Evolutionary conservation across 2,329 filamentous ascomycete genomes (phyloP), one percentile per base, ranked within the genome.

Genomic region (Phialophora expanda): DNA sequence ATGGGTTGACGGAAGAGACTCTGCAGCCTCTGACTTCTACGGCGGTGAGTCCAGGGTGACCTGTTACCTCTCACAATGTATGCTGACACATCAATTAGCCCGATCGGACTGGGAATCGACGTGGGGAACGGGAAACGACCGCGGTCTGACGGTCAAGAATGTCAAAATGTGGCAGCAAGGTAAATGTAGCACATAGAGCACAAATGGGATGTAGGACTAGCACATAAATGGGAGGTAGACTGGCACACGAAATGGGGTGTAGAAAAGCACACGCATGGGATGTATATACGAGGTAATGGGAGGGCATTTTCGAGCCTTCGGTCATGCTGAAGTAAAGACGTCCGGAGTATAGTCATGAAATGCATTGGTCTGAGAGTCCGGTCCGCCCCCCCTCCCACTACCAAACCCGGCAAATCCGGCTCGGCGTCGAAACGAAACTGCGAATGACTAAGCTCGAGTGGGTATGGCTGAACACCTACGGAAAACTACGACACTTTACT

Each of bases 61-160:
- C 44, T 38, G 26, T 50, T 48, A 32, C 38, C 38, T 46, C 41
- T 58, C 38, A 57, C 20, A 44, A 55, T 32, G 1, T 34, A 55
- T 55, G 56, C 56, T 58, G 38, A 58, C 56, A 30, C 56, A 46
- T 30, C 56, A 24, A 58, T 32, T 58, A 58, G 56, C 56, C 34
- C 28, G 56, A 28, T 58, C 56, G 22, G 56, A 75, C 38, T 85
- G 83, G 81, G 75, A 80, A 17, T 79, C 80, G 1, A 83, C 80
- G n/a, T 84, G 83, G 83, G 78, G 77, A 9, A 71, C 77, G 56
- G 77, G 77, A 14, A 77, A 78, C 55, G 72, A 75, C 58, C 76
- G 78, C 20, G 81, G 80, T 59, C 80, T 84, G 80, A 81, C 78
- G 14, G 78, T 84, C 50, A 76, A 77, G 66, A 79, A 75, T 34